Conservation (phyloP, 2,329 filamentous ascomycete genomes). For the Sporothrix pseudoabietina region DNA sequence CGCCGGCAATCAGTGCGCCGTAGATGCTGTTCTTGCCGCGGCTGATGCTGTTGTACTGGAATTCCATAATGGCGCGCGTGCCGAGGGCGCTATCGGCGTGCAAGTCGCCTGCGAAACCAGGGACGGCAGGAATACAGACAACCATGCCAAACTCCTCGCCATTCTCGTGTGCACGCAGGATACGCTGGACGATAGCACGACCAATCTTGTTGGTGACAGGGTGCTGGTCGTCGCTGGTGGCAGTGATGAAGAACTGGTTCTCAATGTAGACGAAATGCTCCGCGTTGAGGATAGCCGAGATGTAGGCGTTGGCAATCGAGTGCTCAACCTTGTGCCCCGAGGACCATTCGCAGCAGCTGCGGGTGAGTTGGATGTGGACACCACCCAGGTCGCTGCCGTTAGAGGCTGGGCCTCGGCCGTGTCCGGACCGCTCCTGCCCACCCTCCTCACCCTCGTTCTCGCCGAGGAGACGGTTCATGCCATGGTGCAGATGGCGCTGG, state of each 20-base stretch:
- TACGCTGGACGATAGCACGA: slow-evolving; percentile 74
- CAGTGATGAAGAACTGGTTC: slow-evolving; percentile 88
- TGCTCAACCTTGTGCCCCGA: slow-evolving; percentile 60
- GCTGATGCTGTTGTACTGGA: slow-evolving; percentile 79
- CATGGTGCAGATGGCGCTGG: slow-evolving; percentile 43
- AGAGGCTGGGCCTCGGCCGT: background rate
- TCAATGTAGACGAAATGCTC: slow-evolving; percentile 79
- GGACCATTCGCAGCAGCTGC: slow-evolving; percentile 57
- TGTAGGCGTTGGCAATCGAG: slow-evolving; percentile 85
- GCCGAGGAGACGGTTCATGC: slow-evolving; percentile 45
- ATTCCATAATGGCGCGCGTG: slow-evolving; percentile 85
- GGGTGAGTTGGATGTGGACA: slow-evolving; percentile 53
- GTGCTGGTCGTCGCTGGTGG: slow-evolving; percentile 68
- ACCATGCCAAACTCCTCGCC: slow-evolving; percentile 72
- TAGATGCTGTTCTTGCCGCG: slow-evolving; percentile 77
- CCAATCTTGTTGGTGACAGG: slow-evolving; percentile 79
- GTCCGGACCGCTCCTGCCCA: slow-evolving; percentile 27
- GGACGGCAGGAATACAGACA: slow-evolving; percentile 76
- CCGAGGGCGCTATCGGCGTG: slow-evolving; percentile 71
- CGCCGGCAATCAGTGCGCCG: slow-evolving; percentile 65
- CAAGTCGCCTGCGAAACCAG: slow-evolving; percentile 80
- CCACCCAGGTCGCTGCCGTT: slow-evolving; percentile 36
- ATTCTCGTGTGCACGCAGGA: slow-evolving; percentile 67
- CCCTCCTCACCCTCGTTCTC: slow-evolving; percentile 38
- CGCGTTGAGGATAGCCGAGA: slow-evolving; percentile 67